Percentiles rank a stretch among this genome's conserved stretches.
Conservation (phyloP, 1,284 basidiomycete genomes). For the Moesziomyces antarcticus region DNA sequence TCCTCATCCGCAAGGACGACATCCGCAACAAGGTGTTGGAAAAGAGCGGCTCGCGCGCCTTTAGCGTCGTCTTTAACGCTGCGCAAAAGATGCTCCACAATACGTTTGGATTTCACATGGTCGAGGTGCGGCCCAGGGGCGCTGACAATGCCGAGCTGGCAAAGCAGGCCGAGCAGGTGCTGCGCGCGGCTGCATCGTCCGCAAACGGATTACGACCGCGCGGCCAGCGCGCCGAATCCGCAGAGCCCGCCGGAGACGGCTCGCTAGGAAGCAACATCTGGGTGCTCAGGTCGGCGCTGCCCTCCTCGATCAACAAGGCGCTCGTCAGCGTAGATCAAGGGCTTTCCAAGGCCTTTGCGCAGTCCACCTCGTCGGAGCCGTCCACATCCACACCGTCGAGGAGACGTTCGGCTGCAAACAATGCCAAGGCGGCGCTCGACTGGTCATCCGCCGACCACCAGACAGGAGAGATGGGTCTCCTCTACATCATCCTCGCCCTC, state of each 20-base stretch:
- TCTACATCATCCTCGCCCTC: slow-evolving; percentile 63
- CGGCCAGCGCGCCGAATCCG: slow-evolving; percentile 6
- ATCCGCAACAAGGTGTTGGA: slow-evolving; percentile 41
- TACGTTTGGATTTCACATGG: slow-evolving; percentile 52
- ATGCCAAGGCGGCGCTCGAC: slow-evolving; percentile 29
- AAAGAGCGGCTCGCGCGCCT: slow-evolving; percentile 21
- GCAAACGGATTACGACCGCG: slow-evolving; percentile 34
- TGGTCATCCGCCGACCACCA: slow-evolving; percentile 47
- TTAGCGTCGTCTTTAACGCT: slow-evolving; percentile 52
- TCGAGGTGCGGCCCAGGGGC: slow-evolving; percentile 53
- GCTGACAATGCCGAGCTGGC: slow-evolving; percentile 50
- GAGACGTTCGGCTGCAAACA: slow-evolving; percentile 1
- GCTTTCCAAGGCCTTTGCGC: slow-evolving; percentile 19
- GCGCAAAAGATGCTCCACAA: slow-evolving; percentile 50
- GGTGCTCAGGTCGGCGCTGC: slow-evolving; percentile 28
- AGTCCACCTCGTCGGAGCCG: neutral
- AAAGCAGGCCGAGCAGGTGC: slow-evolving; percentile 27
- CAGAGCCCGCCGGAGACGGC: slow-evolving; percentile 4
- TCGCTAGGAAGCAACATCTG: slow-evolving; percentile 24
- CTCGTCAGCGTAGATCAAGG: slow-evolving; percentile 14
- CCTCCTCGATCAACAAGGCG: slow-evolving; percentile 4
- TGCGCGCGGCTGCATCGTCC: slow-evolving; percentile 24
- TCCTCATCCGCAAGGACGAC: slow-evolving; percentile 39
- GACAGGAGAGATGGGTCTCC: slow-evolving; percentile 59
- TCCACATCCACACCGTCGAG: slow-evolving; percentile 11